phyloP scores from a whole-genome alignment of 305 asterid species.

The Fraxinus paxiana region DNA sequence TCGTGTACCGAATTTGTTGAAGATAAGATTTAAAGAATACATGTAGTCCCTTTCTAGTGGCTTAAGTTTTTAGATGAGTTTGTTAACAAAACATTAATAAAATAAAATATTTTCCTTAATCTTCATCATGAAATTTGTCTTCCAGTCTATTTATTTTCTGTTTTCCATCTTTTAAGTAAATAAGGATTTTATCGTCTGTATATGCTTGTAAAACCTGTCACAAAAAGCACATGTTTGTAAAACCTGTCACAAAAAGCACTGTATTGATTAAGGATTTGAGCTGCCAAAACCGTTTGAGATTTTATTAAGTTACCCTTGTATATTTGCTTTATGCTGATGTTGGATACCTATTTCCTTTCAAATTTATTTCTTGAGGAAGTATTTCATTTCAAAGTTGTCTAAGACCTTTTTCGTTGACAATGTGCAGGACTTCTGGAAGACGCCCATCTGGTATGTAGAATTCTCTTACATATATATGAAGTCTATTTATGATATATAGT shows the following conservation, averaged over 20 bases:
- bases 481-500: neutral
- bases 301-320: neutral
- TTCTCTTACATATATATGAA: neutral
- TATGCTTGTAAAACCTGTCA: neutral
- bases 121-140: neutral
- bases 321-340: neutral
- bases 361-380: neutral
- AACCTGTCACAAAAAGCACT: neutral
- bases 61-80: neutral
- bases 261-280: neutral
- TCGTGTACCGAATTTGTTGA: neutral
- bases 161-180: neutral
- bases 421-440: slow-evolving; percentile 53
- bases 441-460: slow-evolving; percentile 42
- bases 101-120: neutral
- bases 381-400: neutral
- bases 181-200: neutral
- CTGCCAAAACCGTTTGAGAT: neutral
- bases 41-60: neutral
- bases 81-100: neutral
- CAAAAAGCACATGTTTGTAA: neutral
- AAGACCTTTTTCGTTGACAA: slow-evolving; percentile 15
- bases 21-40: neutral
- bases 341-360: neutral
- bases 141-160: neutral